Percentiles rank a stretch among this genome's conserved stretches.
These are phyloP conservation scores for Boletus coccyginus DNA, from an alignment of 768 basidiomycete species.

Conservation along the genomic window DNA sequence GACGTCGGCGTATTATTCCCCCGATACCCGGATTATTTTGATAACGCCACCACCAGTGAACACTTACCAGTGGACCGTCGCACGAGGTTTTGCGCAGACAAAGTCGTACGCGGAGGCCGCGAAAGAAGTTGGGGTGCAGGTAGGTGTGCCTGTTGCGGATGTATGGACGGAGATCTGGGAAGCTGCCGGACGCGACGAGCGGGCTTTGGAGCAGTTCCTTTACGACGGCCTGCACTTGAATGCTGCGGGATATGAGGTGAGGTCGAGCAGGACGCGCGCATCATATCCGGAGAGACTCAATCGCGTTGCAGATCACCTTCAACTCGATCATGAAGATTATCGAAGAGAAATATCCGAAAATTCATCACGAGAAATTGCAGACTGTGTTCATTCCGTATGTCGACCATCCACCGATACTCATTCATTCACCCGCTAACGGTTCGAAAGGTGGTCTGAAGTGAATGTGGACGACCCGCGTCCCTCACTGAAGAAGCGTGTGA, in stretches of 20 bases:
- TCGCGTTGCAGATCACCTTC: slow-evolving; percentile 56
- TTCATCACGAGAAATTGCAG: slow-evolving; percentile 61
- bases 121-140: slow-evolving; percentile 52
- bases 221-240: slow-evolving; percentile 82
- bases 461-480: slow-evolving; percentile 17
- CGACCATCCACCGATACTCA: not conserved
- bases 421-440: slow-evolving; percentile 1
- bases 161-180: slow-evolving; percentile 73
- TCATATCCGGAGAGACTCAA: slow-evolving; percentile 1
- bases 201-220: slow-evolving; percentile 49
- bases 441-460: slow-evolving; percentile 27
- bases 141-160: slow-evolving; percentile 65
- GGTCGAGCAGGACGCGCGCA: slow-evolving; percentile 19
- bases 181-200: slow-evolving; percentile 62
- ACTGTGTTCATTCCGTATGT: slow-evolving; percentile 62
- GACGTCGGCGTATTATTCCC: slow-evolving; percentile 62
- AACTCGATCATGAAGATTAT: slow-evolving; percentile 60
- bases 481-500: slow-evolving; percentile 20
- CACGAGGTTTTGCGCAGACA: slow-evolving; percentile 51
- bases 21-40: slow-evolving; percentile 71
- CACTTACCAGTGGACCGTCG: slow-evolving; percentile 55
- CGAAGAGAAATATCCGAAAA: slow-evolving; percentile 56
- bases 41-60: slow-evolving; percentile 86
- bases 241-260: slow-evolving; percentile 67
- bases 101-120: slow-evolving; percentile 71